Percentiles rank a stretch among this genome's conserved stretches.
Conservation (phyloP, 345 rosid species). For the Lumnitzera littorea region DNA sequence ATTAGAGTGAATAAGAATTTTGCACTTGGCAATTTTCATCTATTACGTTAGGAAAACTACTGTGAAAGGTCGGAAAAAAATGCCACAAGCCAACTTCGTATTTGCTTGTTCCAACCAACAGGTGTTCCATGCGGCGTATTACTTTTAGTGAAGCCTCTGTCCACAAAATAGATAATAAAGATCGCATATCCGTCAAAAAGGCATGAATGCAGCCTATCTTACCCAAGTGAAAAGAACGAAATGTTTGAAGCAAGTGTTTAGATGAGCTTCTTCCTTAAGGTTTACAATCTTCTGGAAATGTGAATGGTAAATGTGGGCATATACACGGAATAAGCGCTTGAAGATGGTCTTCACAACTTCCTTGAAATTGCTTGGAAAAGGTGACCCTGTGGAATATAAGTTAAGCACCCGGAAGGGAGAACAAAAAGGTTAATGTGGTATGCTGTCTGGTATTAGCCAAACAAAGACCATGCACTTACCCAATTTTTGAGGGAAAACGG, state of each 20-base stretch:
- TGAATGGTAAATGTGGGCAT: conserved; percentile 68
- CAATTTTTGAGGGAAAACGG: conserved; percentile 52
- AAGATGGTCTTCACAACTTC: conserved; percentile 61
- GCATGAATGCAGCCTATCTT: conserved; percentile 8
- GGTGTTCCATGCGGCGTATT: too few species aligned
- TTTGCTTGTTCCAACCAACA: not conserved
- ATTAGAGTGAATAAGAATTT: too few species aligned
- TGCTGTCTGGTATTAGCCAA: not conserved
- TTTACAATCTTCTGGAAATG: conserved; percentile 67
- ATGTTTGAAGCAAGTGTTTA: conserved; percentile 72
- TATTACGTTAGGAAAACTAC: too few species aligned
- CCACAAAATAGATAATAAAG: too few species aligned
- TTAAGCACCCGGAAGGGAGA: not conserved
- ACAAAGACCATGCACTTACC: conserved; percentile 20
- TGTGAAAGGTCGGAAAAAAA: not conserved
- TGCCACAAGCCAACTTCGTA: not conserved
- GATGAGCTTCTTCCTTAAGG: conserved; percentile 70
- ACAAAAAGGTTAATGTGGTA: not conserved
- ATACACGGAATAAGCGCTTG: conserved; percentile 57
- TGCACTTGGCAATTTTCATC: too few species aligned
- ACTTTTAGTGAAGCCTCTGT: too few species aligned
- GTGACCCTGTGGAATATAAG: conserved; percentile 30
- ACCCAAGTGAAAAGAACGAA: conserved; percentile 63
- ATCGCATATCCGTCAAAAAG: not conserved
- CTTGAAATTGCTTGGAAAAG: conserved; percentile 47